These are phyloP conservation scores for Pestalotiopsis sp. DNA, from an alignment of 2,329 filamentous ascomycete species.

Conservation along the genomic window DNA sequence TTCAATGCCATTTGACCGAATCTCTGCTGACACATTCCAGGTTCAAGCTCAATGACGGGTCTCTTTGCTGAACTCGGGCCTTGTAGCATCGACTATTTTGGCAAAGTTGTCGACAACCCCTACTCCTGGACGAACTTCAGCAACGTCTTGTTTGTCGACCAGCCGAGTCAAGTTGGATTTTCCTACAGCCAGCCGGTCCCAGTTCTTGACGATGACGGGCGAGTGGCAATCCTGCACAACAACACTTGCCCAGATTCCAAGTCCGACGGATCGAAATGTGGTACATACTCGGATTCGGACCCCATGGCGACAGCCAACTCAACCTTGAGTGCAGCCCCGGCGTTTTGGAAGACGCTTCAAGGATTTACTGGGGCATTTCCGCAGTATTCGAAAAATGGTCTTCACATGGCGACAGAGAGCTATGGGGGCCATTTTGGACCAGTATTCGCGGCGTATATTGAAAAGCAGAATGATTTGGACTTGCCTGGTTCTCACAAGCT, in stretches of 20 bases:
- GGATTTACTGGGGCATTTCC: conserved; percentile 66
- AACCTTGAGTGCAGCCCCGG: conserved; percentile 55
- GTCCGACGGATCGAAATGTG: conserved; percentile 43
- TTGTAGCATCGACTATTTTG: conserved; percentile 43
- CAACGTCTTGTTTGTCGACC: conserved; percentile 64
- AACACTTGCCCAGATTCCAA: conserved; percentile 53
- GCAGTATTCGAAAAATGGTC: conserved; percentile 48
- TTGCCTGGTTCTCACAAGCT: conserved; percentile 48
- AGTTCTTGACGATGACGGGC: conserved; percentile 27
- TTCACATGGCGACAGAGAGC: conserved; percentile 59
- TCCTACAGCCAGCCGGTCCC: conserved; percentile 46
- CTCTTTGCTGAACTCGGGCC: conserved; percentile 51
- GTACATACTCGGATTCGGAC: conserved; percentile 58
- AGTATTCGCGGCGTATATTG: conserved; percentile 53
- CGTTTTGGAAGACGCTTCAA: conserved; percentile 64
- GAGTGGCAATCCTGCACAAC: conserved; percentile 46
- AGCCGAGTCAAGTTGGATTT: conserved; percentile 62
- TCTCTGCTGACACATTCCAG: conserved; percentile 48
- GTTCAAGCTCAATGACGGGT: conserved; percentile 56
- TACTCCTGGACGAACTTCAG: conserved; percentile 62
- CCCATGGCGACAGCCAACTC: conserved; percentile 53
- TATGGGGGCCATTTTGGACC: conserved; percentile 64
- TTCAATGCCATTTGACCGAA: not conserved
- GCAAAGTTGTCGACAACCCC: conserved; percentile 53
- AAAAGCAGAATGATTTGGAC: conserved; percentile 46